Evolutionary conservation across 768 basidiomycete genomes (phyloP), one percentile per base, ranked within the genome.

Genomic region (Asterophora parasitica): DNA sequence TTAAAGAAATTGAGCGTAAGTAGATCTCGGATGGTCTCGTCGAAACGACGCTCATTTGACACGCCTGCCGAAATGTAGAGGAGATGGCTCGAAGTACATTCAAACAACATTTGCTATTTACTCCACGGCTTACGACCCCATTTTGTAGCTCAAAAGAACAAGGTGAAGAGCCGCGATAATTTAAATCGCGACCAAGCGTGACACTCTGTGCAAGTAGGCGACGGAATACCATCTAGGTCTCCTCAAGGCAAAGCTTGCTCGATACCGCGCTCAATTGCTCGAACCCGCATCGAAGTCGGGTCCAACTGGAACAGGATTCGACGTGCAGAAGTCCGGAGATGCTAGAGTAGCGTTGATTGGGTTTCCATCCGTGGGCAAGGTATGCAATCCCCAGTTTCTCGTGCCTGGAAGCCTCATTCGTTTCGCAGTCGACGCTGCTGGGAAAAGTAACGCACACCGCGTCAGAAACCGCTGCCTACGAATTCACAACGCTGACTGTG

Each of bases 21-120:
- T 42, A 46, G 9, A 34, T 7, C 13, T 46, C n/a, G 16, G 30
- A 20, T 27, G 36, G 33, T 13, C 11, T n/a, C 3, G 6, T n/a
- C 20, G 4, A 23, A 6, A 16, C 32, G 28, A 23, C 31, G 37
- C 28, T 30, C 52, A 44, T 32, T 19, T 19, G 20, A n/a, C n/a
- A n/a, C n/a, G n/a, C n/a, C 23, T 23, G 33, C 23, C 28, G 30
- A 43, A 43, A 20, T 46, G 3, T 44, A 93, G 91, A 92, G 82
- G 94, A 97, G 80, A 96, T 98, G 94, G 85, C 90, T 54, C 79
- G 92, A 69, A 97, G 92, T 92, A 65, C 73, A 87, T 75, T 31
- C 11, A 19, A 1, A 17, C 36, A 23, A 23, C n/a, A 44, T 35
- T 27, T 19, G 41, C 42, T 4, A n/a, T 44, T 15, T 7, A 39